Base-by-base conservation (phyloP, 176 grass and related monocot genomes). In the Aegilops bicornis region DNA sequence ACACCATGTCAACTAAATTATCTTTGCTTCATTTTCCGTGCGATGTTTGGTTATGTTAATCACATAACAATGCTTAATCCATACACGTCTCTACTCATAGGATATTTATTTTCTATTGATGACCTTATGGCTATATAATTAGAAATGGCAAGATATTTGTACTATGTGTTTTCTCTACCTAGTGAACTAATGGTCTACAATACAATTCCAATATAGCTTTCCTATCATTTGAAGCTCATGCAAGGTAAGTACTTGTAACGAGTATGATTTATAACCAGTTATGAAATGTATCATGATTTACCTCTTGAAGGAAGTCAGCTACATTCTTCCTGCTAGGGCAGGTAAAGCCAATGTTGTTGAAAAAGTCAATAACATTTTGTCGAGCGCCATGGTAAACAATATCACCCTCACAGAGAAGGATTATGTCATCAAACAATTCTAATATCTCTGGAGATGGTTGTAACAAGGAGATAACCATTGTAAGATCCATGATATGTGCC, bases 271-370 rank as follows among this genome's bases (percentile, higher is more conserved):
- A 23, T n/a, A 61, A 61, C 58, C 22, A 61, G 9, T 61, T 61
- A 61, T n/a, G 56, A 61, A 3, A n/a, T 61, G 20, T 61, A 61
- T n/a, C 8, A n/a, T n/a, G 58, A 61, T 20, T 23, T 95, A 97
- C 95, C 95, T 97, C 95, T 84, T 93, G 95, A 88, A 97, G 90
- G 69, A 97, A 97, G 82, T 95, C 90, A 0, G 92, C 92, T 23
- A 93, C 40, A 70, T 95, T 97, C 93, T 97, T 97, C 78, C 95
- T 95, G 9, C 73, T 86, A 35, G 92, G 95, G 83, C 95, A 97
- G 82, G 86, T 97, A 86, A 97, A 93, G 17, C 95, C 88, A 64
- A 93, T 86, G 23, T 47, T 47, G 3, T 47, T 13, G 43, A 47
- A 47, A 47, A 47, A 14, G 12, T 47, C 43, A 47, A 47, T 9